A percentile compares a stretch with the other conserved stretches of the same genome.
phyloP scores from a whole-genome alignment of 768 basidiomycete genomes.

The Erythrobasidium yunnanense region DNA sequence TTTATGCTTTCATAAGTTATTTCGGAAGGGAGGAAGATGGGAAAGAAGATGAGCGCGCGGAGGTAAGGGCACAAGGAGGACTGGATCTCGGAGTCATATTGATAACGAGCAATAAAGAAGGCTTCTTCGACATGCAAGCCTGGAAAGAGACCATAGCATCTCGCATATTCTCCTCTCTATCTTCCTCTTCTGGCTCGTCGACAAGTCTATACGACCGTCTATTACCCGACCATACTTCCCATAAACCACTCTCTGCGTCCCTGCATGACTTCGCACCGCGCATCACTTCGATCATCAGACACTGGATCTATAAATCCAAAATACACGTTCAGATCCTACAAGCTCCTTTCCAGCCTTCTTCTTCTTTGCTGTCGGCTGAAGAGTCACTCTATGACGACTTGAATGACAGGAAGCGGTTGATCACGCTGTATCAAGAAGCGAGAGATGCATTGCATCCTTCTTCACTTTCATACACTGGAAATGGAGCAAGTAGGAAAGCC shows the following conservation, averaged over 20 bases:
- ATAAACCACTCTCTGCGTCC: neutral
- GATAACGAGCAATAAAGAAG: conserved; percentile 66
- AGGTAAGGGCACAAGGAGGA: neutral
- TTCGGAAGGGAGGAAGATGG: conserved; percentile 40
- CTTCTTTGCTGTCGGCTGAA: no score
- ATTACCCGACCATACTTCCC: neutral
- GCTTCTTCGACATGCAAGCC: conserved; percentile 62
- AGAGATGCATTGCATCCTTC: conserved; percentile 80
- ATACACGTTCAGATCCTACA: conserved; percentile 76
- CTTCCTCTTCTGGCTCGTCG: neutral
- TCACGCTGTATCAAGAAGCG: conserved; percentile 74
- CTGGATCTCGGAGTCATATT: conserved; percentile 58
- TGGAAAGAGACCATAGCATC: conserved; percentile 57
- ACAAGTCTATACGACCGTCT: neutral
- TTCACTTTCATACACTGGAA: no score
- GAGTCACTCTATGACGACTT: neutral
- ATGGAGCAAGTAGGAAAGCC: neutral
- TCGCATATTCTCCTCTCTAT: neutral
- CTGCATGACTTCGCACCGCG: conserved; percentile 46
- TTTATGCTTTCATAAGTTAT: conserved; percentile 68
- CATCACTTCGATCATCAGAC: conserved; percentile 71
- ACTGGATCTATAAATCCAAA: conserved; percentile 90
- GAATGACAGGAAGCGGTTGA: conserved; percentile 48
- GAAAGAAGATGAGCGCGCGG: conserved; percentile 8
- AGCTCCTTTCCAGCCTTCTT: conserved; percentile 44